Evolutionary conservation across 1,139 yeast genomes (phyloP).

Genomic region (Candida tropicalis): DNA sequence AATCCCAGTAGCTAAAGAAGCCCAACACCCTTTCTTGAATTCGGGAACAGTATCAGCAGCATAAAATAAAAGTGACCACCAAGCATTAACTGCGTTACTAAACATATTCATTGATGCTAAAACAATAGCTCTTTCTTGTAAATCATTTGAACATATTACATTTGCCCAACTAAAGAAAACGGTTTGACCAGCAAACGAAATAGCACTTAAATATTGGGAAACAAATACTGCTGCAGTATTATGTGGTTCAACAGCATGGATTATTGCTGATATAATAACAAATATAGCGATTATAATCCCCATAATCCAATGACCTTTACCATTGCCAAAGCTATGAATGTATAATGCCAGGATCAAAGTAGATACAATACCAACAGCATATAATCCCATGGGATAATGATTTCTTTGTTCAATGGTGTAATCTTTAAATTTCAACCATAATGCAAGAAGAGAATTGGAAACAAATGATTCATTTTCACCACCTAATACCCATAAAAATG

Average conservation of each 20-base stretch:
- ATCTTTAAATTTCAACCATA: slow-evolving; percentile 48
- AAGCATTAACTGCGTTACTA: slow-evolving; percentile 61
- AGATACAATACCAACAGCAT: slow-evolving; percentile 53
- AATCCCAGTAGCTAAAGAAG: slow-evolving; percentile 54
- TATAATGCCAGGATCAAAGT: slow-evolving; percentile 51
- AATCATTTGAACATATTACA: slow-evolving; percentile 52
- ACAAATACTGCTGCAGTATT: slow-evolving; percentile 36
- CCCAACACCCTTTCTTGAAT: slow-evolving; percentile 55
- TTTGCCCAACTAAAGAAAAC: slow-evolving; percentile 65
- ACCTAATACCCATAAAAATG: slow-evolving; percentile 58
- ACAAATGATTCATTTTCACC: slow-evolving; percentile 61
- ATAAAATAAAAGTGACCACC: slow-evolving; percentile 61
- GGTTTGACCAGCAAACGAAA: slow-evolving; percentile 59
- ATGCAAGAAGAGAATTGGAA: slow-evolving; percentile 53
- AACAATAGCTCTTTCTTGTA: slow-evolving; percentile 59
- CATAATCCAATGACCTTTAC: slow-evolving; percentile 54
- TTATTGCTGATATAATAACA: slow-evolving; percentile 47
- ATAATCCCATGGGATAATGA: slow-evolving; percentile 60
- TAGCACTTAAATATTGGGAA: slow-evolving; percentile 58
- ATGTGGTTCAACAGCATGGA: slow-evolving; percentile 19
- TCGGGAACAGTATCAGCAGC: slow-evolving; percentile 53
- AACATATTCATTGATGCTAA: slow-evolving; percentile 67
- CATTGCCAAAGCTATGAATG: slow-evolving; percentile 47
- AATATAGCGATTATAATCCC: slow-evolving; percentile 31
- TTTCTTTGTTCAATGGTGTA: slow-evolving; percentile 52